Conservation (phyloP, 805 yeast species). For the Saturnispora ahearnii region DNA sequence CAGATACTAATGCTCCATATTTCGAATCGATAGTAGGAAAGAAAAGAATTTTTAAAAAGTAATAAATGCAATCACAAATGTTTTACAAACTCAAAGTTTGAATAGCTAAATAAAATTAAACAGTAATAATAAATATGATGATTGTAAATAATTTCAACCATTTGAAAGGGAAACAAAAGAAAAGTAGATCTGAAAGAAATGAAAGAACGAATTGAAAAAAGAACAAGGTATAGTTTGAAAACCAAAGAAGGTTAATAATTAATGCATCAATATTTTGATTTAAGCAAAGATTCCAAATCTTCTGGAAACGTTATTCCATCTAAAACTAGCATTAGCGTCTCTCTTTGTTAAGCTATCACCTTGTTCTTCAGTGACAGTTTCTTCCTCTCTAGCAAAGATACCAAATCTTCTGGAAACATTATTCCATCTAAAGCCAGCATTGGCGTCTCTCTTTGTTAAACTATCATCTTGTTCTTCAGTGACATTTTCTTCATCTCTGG, state of each 20-base stretch:
- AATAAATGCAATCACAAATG: background rate
- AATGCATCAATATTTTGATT: background rate
- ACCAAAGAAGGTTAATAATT: background rate
- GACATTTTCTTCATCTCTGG: conserved; percentile 6
- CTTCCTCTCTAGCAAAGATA: conserved; percentile 1
- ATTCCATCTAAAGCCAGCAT: conserved; percentile 2
- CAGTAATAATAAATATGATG: too few relatives aligned
- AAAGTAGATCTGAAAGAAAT: too few relatives aligned
- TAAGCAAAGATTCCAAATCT: conserved; percentile 5
- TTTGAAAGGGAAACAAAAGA: too few relatives aligned
- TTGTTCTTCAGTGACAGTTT: background rate
- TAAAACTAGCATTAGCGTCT: background rate
- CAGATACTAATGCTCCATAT: background rate
- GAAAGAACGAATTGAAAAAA: background rate
- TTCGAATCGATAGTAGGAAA: background rate
- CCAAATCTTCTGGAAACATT: conserved; percentile 4
- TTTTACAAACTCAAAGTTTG: background rate
- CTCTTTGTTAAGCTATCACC: background rate
- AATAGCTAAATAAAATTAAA: background rate
- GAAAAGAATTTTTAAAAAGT: background rate
- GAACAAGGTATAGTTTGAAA: background rate
- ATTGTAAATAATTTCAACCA: too few relatives aligned
- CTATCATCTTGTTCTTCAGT: conserved; percentile 7
- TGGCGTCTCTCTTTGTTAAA: conserved; percentile 7
- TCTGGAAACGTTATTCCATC: conserved; percentile 2